Base-by-base conservation (phyloP, 768 basidiomycete species). In the Megacollybia marginata region DNA sequence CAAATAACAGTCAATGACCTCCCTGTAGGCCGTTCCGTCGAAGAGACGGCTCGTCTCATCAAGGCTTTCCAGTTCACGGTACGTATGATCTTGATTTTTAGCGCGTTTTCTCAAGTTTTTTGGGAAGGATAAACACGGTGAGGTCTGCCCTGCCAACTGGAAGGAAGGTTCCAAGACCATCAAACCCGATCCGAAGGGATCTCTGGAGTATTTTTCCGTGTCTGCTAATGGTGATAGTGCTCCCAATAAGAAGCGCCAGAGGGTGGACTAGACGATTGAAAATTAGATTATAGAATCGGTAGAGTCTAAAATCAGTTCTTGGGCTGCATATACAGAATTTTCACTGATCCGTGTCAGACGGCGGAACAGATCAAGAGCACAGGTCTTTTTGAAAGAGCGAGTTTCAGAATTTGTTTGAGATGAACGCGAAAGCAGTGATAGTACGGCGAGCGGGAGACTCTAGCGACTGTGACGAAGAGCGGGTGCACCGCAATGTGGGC, bases 101-200 rank as follows among this genome's bases (percentile, higher is more conserved):
- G 12, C n/a, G 42, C n/a, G 48, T 4, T 11, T 47, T 18, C 4
- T 9, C 42, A 33, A 16, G 43, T 33, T 44, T 42, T 44, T 31
- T 32, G 44, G 47, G 13, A 52, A 88, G 88, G 92, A 95, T 53
- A 72, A 83, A 64, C 79, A 92, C 61, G 93, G 93, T 20, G 92
- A 96, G 64, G 92, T 93, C 18, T 95, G 92, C 74, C 93, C 92
- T 13, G 85, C 82, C 11, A 90, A 89, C 67, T 95, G 92, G 92
- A 82, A 72, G 13, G 83, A 90, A 60, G 88, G 89, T 33, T 67
- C 70, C 51, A 82, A 82, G 69, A 90, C 90, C 42, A 90, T 92
- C 73, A 91, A 90, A 65, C 72, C 86, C 23, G 82, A 90, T 40
- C 38, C 38, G 15, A 40, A 40, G 38, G 38, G 38, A 13, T 40